phyloP scores from a whole-genome alignment of 148 eudicot genomes.

The Heliosperma pusillum region DNA sequence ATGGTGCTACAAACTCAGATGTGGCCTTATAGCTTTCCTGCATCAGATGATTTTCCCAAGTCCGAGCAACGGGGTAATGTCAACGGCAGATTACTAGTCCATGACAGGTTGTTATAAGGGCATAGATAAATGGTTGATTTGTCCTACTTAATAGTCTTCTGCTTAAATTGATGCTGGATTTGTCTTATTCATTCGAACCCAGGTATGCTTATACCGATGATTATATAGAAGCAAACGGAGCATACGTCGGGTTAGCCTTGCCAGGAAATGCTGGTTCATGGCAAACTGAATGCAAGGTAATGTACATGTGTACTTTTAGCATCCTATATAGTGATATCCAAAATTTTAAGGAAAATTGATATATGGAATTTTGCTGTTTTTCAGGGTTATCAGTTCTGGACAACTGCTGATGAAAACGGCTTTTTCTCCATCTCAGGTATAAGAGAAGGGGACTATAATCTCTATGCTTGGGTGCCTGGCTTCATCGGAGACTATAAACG shows the following conservation, averaged over 20 bases:
- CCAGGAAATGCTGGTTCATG: constrained; percentile 93
- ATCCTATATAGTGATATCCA: not conserved
- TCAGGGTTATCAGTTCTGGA: constrained; percentile 93
- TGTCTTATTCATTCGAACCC: not conserved
- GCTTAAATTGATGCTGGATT: not conserved
- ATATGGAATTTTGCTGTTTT: not conserved
- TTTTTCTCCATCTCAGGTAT: constrained; percentile 46
- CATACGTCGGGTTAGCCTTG: constrained; percentile 78
- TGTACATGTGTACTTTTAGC: not conserved
- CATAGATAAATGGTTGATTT: not conserved
- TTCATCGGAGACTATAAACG: constrained; percentile 69
- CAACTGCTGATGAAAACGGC: constrained; percentile 56
- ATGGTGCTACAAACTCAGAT: constrained; percentile 46
- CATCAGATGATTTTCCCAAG: constrained; percentile 71
- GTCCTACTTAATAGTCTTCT: too few species aligned
- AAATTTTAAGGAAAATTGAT: not conserved
- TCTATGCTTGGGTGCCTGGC: constrained; percentile 79
- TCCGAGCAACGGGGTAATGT: constrained; percentile 62
- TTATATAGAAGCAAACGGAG: constrained; percentile 50
- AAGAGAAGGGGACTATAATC: constrained; percentile 60
- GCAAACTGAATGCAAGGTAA: constrained; percentile 96
- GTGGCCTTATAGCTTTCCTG: constrained; percentile 89
- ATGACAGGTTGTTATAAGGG: constrained; percentile 45
- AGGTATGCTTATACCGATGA: constrained; percentile 43
- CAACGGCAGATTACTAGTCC: constrained; percentile 59